A percentile compares a stretch with the other conserved stretches of the same genome.
These are phyloP conservation scores for Aspergillus panamensis DNA, from an alignment of 495 filamentous ascomycete genomes.

Conservation along the genomic window DNA sequence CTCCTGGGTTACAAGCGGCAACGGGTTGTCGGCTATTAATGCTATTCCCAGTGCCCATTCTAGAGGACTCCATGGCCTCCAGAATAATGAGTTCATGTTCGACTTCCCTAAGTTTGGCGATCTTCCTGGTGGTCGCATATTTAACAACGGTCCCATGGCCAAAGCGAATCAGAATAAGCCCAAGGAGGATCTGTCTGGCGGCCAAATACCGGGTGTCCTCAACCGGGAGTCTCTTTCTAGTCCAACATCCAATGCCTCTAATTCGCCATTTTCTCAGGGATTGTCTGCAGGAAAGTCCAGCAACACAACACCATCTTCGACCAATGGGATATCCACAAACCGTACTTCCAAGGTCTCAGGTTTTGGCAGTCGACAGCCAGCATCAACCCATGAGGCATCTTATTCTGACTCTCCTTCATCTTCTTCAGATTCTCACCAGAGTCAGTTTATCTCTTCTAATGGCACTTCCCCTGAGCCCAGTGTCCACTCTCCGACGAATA, in stretches of 20 bases:
- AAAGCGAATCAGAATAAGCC: conserved; percentile 35
- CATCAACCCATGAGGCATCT: conserved; percentile 39
- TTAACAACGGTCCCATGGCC: conserved; percentile 44
- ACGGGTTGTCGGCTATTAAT: conserved; percentile 47
- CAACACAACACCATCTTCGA: conserved; percentile 1
- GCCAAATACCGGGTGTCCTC: conserved; percentile 33
- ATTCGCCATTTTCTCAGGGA: conserved; percentile 5
- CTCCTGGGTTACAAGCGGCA: conserved; percentile 54
- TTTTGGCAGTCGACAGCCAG: conserved; percentile 26
- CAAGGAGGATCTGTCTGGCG: conserved; percentile 14
- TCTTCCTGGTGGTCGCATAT: conserved; percentile 61
- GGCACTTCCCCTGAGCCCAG: conserved; percentile 74
- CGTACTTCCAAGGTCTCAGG: conserved; percentile 14
- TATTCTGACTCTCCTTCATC: conserved; percentile 55
- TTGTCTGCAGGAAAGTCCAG: not conserved
- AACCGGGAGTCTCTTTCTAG: conserved; percentile 26
- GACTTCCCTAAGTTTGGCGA: conserved; percentile 92
- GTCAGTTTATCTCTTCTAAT: conserved; percentile 72
- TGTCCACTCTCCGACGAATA: conserved; percentile 54
- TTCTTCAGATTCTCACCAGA: conserved; percentile 55
- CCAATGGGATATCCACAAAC: conserved; percentile 20
- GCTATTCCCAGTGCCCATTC: conserved; percentile 38
- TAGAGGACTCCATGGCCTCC: conserved; percentile 46
- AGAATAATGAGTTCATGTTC: conserved; percentile 83
- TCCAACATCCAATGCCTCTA: conserved; percentile 6